Percentiles rank a stretch among this genome's conserved stretches.
These are phyloP conservation scores for Pseudoneurospora amorphoporcata DNA, from an alignment of 495 filamentous ascomycete species.

Conservation along the genomic window DNA sequence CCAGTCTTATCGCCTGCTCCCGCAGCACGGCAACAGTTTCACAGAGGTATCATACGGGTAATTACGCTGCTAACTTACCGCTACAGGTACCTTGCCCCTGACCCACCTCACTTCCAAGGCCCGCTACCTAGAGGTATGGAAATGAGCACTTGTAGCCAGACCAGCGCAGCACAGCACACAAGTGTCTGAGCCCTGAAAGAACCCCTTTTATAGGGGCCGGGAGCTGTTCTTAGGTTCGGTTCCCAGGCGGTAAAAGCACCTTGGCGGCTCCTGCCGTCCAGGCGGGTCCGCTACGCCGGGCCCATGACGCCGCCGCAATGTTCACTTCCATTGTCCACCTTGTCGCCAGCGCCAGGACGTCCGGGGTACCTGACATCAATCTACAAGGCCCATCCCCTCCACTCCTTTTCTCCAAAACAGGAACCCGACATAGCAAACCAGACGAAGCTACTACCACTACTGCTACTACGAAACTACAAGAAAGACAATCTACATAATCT, in stretches of 20 bases:
- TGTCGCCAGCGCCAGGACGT: not conserved
- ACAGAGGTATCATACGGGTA: not conserved
- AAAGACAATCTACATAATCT: not conserved
- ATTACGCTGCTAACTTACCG: not conserved
- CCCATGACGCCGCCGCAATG: not conserved
- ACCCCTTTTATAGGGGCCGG: not conserved
- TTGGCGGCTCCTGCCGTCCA: not conserved
- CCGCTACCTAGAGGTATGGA: not conserved
- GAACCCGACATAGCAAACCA: not conserved
- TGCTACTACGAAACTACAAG: not conserved
- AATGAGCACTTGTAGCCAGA: not conserved
- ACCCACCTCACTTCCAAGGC: not conserved
- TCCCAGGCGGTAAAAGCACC: not conserved
- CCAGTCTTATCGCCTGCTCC: not conserved
- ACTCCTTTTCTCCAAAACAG: not conserved
- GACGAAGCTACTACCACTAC: not conserved
- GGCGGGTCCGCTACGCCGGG: not conserved
- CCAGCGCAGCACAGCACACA: not conserved
- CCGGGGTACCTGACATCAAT: not conserved
- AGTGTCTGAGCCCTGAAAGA: not conserved
- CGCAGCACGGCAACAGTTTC: not conserved
- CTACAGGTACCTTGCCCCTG: not conserved
- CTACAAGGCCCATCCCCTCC: not conserved
- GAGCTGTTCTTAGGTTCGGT: not conserved
- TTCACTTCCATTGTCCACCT: not conserved